These are phyloP conservation scores for Parathielavia hyrcaniae DNA, from an alignment of 495 filamentous ascomycete species.

Conservation along the genomic window DNA sequence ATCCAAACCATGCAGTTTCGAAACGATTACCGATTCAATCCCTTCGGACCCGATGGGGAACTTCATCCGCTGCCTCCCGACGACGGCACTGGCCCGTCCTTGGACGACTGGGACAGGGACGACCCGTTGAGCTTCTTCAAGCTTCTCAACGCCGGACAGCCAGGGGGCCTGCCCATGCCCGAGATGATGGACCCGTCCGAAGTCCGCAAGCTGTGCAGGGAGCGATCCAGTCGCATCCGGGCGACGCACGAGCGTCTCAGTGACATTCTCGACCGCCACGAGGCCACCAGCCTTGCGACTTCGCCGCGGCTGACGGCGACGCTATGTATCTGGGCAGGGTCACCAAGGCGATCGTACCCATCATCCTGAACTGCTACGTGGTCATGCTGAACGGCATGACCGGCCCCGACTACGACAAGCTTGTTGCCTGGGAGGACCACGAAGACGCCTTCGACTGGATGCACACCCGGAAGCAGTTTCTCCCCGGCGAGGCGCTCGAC, in stretches of 20 bases:
- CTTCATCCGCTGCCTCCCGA: not conserved
- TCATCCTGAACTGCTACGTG: constrained; percentile 35
- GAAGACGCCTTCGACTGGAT: constrained; percentile 9
- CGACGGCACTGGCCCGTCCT: not conserved
- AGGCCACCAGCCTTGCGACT: constrained; percentile 39
- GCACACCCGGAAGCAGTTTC: constrained; percentile 15
- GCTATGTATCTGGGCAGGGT: constrained; percentile 27
- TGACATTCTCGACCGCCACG: constrained; percentile 39
- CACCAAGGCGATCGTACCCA: constrained; percentile 28
- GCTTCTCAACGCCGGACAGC: not conserved
- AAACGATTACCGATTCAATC: not conserved
- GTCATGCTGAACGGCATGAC: constrained; percentile 40
- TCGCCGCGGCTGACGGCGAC: constrained; percentile 36
- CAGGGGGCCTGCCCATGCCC: not conserved
- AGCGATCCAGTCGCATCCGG: not conserved
- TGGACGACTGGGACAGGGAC: not conserved
- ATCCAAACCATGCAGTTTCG: not conserved
- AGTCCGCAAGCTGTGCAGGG: not conserved
- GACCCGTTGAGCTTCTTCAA: not conserved
- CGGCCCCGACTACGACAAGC: constrained; percentile 40
- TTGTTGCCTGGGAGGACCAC: constrained; percentile 39
- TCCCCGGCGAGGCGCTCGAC: constrained; percentile 41
- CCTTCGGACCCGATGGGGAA: not conserved
- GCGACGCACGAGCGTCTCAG: not conserved
- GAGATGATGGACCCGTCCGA: not conserved